Evolutionary conservation across 495 filamentous ascomycete genomes (phyloP).

Genomic region (Penicillium dipodomyicola): DNA sequence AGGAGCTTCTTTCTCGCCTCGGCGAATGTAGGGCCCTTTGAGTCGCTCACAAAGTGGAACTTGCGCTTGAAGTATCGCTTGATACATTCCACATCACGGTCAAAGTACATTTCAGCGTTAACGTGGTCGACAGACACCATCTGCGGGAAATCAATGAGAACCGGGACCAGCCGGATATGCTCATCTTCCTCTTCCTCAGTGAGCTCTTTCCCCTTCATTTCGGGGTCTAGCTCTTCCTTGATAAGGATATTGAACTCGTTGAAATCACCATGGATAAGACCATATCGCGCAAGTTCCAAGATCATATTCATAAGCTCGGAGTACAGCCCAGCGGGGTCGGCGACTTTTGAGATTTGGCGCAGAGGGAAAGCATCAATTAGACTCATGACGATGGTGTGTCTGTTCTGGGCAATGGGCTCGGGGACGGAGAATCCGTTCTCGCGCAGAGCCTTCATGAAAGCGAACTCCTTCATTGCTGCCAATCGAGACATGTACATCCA

Average conservation of each 20-base stretch:
- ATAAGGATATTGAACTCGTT: constrained; percentile 99
- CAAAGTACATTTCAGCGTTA: constrained; percentile 94
- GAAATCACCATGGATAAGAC: constrained; percentile 96
- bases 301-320: constrained; percentile 86
- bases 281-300: constrained; percentile 76
- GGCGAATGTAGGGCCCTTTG: constrained; percentile 77
- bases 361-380: constrained; percentile 87
- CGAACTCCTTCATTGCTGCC: constrained; percentile 86
- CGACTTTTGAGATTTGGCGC: constrained; percentile 74
- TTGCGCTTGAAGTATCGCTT: constrained; percentile 87
- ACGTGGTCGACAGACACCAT: constrained; percentile 93
- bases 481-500: constrained; percentile 98
- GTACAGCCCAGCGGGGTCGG: constrained; percentile 77
- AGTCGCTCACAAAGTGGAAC: constrained; percentile 81
- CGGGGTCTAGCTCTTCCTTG: constrained; percentile 59
- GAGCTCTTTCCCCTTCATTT: constrained; percentile 37
- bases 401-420: constrained; percentile 76
- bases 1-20: constrained; percentile 76
- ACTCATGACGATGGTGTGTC: constrained; percentile 95
- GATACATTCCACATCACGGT: constrained; percentile 90
- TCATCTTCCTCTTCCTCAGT: constrained; percentile 30
- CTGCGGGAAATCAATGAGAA: constrained; percentile 97
- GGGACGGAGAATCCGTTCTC: constrained; percentile 87
- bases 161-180: constrained; percentile 51
- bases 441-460: constrained; percentile 83